A percentile compares a stretch with the other conserved stretches of the same genome.
Conservation (phyloP, 441 rosid species). For the Populus hybrid region DNA sequence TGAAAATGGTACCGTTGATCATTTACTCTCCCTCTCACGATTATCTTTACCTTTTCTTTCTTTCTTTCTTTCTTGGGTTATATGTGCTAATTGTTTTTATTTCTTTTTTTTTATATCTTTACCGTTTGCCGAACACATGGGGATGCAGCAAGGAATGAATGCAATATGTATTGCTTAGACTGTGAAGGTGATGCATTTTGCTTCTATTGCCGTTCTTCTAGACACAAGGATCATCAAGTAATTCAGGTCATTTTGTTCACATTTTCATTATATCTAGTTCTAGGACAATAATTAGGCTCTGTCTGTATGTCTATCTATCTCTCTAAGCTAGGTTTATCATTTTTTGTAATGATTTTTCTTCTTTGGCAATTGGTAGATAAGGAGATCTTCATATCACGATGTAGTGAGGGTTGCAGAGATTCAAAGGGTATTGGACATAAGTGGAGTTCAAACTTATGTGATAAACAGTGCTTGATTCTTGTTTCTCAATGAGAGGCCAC, state of each 20-base stretch:
- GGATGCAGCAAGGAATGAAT: constrained; percentile 55
- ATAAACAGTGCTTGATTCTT: constrained; percentile 70
- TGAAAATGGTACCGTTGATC: constrained; percentile 23
- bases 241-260: constrained; percentile 42
- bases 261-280: neutral
- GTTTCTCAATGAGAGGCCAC: constrained; percentile 76
- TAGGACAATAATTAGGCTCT: neutral
- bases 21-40: neutral
- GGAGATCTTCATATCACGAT: constrained; percentile 78
- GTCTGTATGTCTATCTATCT: neutral
- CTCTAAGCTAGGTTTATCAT: neutral
- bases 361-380: constrained; percentile 36
- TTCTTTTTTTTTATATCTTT: neutral
- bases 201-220: constrained; percentile 62
- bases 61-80: neutral
- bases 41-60: neutral
- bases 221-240: constrained; percentile 67
- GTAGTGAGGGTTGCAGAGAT: constrained; percentile 69
- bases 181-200: constrained; percentile 59
- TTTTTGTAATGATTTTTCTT: neutral
- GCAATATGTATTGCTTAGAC: constrained; percentile 67
- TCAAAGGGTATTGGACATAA: constrained; percentile 57
- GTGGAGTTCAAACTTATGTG: constrained; percentile 71
- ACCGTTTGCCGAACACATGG: constrained; percentile 47
- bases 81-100: neutral